A percentile compares a stretch with the other conserved stretches of the same genome.
These are phyloP conservation scores for Leishmania turanica DNA, from an alignment of 208 protist species.

Conservation along the genomic window DNA sequence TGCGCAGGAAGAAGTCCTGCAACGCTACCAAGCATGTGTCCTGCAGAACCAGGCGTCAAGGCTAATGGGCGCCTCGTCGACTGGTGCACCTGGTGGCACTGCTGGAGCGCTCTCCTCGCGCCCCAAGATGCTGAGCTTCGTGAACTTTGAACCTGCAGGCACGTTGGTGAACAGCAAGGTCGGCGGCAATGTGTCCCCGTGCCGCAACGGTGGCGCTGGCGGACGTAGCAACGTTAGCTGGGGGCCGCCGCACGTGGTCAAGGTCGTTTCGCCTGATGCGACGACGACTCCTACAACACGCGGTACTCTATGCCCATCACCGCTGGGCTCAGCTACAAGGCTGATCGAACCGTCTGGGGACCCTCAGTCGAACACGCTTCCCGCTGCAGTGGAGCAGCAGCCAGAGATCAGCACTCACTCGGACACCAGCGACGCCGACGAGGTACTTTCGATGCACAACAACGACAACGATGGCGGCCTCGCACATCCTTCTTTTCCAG, in stretches of 20 bases:
- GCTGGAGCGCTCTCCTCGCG: background rate
- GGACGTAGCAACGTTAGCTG: slow-evolving; percentile 21
- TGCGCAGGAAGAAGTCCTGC: slow-evolving; percentile 37
- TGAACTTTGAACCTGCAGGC: slow-evolving; percentile 1
- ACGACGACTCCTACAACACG: background rate
- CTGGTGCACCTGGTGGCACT: background rate
- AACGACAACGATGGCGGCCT: background rate
- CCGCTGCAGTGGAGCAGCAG: background rate
- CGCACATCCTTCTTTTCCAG: background rate
- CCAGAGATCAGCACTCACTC: background rate
- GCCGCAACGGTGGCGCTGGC: background rate
- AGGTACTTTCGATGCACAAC: background rate
- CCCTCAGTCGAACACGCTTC: background rate
- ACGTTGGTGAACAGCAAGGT: background rate
- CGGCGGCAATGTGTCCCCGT: background rate
- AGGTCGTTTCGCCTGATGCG: background rate
- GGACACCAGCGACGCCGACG: background rate
- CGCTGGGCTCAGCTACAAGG: background rate
- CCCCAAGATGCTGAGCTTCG: background rate
- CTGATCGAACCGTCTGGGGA: no score
- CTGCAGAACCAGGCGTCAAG: slow-evolving; percentile 8
- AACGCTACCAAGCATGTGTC: slow-evolving; percentile 38
- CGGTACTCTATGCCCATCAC: background rate
- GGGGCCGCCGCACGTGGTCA: background rate
- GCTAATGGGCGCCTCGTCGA: background rate